Evolutionary conservation across 2,329 filamentous ascomycete species (phyloP), one percentile per base, ranked within the genome.

Genomic region (Trichophyton verrucosum): DNA sequence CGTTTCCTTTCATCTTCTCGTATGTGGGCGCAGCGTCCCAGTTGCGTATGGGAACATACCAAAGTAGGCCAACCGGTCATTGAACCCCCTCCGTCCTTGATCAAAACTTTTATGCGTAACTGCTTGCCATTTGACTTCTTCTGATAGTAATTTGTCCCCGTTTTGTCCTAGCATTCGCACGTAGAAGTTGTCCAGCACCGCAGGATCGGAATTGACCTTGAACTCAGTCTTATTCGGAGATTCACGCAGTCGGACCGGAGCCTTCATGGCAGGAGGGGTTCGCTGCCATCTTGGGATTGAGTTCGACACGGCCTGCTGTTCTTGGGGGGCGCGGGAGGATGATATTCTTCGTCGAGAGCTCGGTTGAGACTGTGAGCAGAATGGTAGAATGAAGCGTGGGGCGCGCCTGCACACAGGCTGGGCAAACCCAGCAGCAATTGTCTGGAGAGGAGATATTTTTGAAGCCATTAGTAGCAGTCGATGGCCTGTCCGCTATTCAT

Each of bases 61-160:
- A 60, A 95, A 78, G 70, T 89, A 91, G n/a, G 91, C 89, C 74
- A 99, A 78, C 64, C 89, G 84, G 70, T 96, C 92, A 73, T 99
- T 99, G 77, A 92, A 96, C 0, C 92, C 92, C 79, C 91, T 86
- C 70, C 90, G 81, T 59, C 91, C 94, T 71, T 97, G 91, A 72
- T 99, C 92, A 71, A 96, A 97, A 75, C 91, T 96, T 82, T 97
- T 97, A 75, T 97, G 94, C 66, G 94, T 99, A 61, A 99, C 84
- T 33, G 91, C 91, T 69, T 97, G 78, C 94, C 94, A 99, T 77
- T 96, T 97, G 64, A 94, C 80, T 76, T 99, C 92, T 15, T 96
- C 91, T 1, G 87, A 86, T 61, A 99, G 79, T 72, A 94, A 73
- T 67, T 81, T 82, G 66, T 88, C 83, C 61, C 88, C 89, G 53